Evolutionary conservation across 1,284 basidiomycete species (phyloP), one percentile per base, ranked within the genome.

Genomic region (Polyporus tsugae): DNA sequence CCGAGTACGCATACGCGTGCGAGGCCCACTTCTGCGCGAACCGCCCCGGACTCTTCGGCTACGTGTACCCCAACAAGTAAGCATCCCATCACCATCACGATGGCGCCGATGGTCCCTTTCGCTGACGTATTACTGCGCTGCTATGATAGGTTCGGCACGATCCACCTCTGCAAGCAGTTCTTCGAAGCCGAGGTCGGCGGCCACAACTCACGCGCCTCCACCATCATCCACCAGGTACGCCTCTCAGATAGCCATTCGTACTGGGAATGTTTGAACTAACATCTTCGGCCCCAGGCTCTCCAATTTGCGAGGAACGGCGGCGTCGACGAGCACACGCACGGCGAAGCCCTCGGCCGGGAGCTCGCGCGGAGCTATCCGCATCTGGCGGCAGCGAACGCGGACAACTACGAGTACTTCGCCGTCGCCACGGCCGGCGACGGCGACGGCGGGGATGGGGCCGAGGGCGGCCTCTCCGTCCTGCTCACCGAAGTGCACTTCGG

Each of bases 141-240:
- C n/a, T n/a, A n/a, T n/a, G n/a, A n/a, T 53, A 71, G 70, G 2
- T 84, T 81, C 68, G 83, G 83, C 38, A 68, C 62, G 19, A 78
- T 87, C 67, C 81, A 82, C 73, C 80, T 86, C 59, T 87, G 85
- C 70, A 78, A 78, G 65, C 82, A 78, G n/a, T 87, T 86, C 80
- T 87, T 85, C 84, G 57, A 74, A 6, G 82, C 81, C n/a, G 78
- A 83, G 6, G 76, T 73, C 58, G 83, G 80, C 29, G 85, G 85
- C 55, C 85, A 82, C 46, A 83, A 87, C 72, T 87, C 85, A 38
- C 79, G 80, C 77, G 75, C 71, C 5, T 75, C 74, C 61, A 77
- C 76, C 25, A 65, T 75, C 46, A 70, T 77, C 13, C 76, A 76
- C 62, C 75, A 77, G 73, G 83, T 81, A 67, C 49, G 57, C 33